phyloP scores from a whole-genome alignment of 2,329 filamentous ascomycete genomes.

The Colletotrichum tanaceti region DNA sequence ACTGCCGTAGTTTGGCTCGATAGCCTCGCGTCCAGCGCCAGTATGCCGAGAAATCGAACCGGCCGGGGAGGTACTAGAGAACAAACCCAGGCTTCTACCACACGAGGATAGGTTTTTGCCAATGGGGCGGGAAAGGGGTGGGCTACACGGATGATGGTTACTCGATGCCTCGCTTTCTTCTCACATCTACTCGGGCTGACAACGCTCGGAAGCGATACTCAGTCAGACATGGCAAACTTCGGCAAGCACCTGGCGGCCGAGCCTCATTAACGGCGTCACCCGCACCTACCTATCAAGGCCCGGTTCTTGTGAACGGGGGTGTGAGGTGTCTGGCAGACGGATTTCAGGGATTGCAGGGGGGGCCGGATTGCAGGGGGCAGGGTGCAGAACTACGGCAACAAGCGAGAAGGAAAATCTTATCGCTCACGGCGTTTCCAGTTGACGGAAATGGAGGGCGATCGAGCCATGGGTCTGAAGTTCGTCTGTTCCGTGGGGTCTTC shows the following conservation, averaged over 20 bases:
- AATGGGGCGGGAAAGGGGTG: background rate
- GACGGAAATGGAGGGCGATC: slow-evolving; percentile 9
- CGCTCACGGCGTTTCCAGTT: background rate
- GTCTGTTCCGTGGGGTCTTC: slow-evolving; percentile 28
- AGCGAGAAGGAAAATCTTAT: background rate
- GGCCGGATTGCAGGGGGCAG: no score
- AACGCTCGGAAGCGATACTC: no score
- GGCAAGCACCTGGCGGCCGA: background rate
- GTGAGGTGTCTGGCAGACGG: background rate
- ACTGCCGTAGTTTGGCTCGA: background rate
- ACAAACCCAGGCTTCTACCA: background rate
- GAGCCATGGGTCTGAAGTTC: slow-evolving; percentile 33
- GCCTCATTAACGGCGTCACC: background rate
- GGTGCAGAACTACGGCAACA: background rate
- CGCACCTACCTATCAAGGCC: no score
- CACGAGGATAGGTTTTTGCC: no score
- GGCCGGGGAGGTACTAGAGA: background rate
- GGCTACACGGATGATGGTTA: background rate
- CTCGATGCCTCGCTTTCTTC: background rate
- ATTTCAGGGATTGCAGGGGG: background rate
- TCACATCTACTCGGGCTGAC: background rate
- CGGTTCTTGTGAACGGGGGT: no score
- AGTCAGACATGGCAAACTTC: background rate
- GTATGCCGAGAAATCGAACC: background rate
- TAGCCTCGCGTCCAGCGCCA: background rate